These are phyloP conservation scores for Scheffersomyces cryptocercus DNA, from an alignment of 1,139 yeast genomes.

Conservation along the genomic window DNA sequence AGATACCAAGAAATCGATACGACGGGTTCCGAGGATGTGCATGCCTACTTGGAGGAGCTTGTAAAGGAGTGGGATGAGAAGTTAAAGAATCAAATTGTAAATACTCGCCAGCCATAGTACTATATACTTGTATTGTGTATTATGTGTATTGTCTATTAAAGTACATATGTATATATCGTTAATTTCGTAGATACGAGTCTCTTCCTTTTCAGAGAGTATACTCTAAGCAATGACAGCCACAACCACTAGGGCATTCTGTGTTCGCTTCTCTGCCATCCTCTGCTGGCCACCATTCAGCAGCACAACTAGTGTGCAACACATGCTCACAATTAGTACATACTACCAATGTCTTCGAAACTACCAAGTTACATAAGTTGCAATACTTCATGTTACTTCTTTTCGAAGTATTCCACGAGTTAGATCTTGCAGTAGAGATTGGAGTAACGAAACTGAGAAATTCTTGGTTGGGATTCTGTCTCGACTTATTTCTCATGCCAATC, in stretches of 20 bases:
- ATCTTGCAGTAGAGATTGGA: slow-evolving; percentile 20
- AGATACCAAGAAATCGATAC: slow-evolving; percentile 55
- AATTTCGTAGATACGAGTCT: not conserved
- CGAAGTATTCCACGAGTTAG: slow-evolving; percentile 36
- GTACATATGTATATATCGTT: not conserved
- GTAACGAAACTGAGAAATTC: slow-evolving; percentile 27
- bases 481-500: slow-evolving; percentile 40
- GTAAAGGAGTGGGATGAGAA: slow-evolving; percentile 49
- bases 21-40: slow-evolving; percentile 66
- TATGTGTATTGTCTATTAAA: not conserved
- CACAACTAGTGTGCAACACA: slow-evolving; percentile 76
- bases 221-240: slow-evolving; percentile 74
- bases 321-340: slow-evolving; percentile 79
- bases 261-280: slow-evolving; percentile 31
- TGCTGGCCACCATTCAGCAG: slow-evolving; percentile 72
- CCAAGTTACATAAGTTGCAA: slow-evolving; percentile 67
- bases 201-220: slow-evolving; percentile 6
- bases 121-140: slow-evolving; percentile 6
- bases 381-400: slow-evolving; percentile 30
- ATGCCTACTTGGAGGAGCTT: slow-evolving; percentile 56
- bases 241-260: slow-evolving; percentile 81
- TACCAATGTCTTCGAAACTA: slow-evolving; percentile 61
- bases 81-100: slow-evolving; percentile 68
- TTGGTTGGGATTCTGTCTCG: slow-evolving; percentile 17
- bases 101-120: slow-evolving; percentile 35